These are phyloP conservation scores for Dictyostelium intermedium DNA, from an alignment of 78 protist species.

Conservation along the genomic window DNA sequence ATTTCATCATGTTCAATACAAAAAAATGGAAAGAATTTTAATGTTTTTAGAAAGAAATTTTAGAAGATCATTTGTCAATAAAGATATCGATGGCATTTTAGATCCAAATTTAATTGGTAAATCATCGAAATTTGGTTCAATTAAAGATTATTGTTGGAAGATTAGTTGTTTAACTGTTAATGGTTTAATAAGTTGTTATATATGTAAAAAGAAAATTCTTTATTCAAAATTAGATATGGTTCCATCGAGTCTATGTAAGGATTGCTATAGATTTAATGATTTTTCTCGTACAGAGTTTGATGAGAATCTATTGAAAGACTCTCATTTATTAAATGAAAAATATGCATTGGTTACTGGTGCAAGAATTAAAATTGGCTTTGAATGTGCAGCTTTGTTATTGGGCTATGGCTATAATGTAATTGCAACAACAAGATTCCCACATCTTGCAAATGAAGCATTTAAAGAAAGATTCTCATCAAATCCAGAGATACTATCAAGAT, in stretches of 20 bases:
- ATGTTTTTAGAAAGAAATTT: too few species aligned
- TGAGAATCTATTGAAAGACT: neutral
- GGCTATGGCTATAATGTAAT: slow-evolving; percentile 74
- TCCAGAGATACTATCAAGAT: neutral
- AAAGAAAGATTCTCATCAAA: neutral
- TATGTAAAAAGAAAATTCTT: neutral
- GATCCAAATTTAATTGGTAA: neutral
- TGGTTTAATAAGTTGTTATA: neutral
- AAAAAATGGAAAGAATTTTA: neutral
- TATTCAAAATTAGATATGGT: neutral
- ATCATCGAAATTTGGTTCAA: neutral
- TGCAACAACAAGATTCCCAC: slow-evolving; percentile 85
- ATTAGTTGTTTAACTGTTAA: neutral
- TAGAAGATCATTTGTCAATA: too few species aligned
- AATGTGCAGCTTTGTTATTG: slow-evolving; percentile 52
- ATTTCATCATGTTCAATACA: neutral
- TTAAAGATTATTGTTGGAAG: neutral
- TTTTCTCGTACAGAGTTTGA: neutral
- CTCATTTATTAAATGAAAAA: neutral
- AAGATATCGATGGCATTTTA: neutral
- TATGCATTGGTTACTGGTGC: slow-evolving; percentile 90
- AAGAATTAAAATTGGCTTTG: slow-evolving; percentile 83
- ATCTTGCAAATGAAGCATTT: neutral
- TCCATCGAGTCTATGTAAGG: neutral
- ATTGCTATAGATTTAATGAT: neutral